Conservation (phyloP, 2,329 filamentous ascomycete species). For the Hirsutella minnesotensis region DNA sequence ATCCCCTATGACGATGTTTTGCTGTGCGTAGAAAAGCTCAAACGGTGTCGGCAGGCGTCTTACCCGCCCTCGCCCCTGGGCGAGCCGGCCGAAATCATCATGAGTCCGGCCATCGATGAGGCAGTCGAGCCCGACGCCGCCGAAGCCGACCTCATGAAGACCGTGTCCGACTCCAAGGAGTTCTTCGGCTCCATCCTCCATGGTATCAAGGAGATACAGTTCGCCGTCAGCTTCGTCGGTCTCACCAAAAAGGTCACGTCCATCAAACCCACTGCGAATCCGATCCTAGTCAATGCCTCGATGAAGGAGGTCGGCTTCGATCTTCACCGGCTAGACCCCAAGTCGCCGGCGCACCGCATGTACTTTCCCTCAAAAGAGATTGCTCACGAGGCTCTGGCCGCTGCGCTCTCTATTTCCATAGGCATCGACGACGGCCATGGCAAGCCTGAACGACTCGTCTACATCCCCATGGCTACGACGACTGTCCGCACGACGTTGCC, state of each 20-base stretch:
- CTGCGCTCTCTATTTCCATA: conserved; percentile 83
- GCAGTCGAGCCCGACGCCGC: conserved; percentile 41
- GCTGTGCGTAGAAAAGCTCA: conserved; percentile 46
- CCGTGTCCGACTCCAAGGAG: conserved; percentile 84
- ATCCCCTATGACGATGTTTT: conserved; percentile 81
- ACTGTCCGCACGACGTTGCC: conserved; percentile 88
- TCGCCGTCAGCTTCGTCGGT: conserved; percentile 83
- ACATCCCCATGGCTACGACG: conserved; percentile 94
- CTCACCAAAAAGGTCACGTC: conserved; percentile 69
- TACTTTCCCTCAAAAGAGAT: conserved; percentile 90
- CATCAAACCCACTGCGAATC: conserved; percentile 53
- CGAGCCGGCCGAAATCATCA: conserved; percentile 47
- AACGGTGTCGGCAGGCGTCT: conserved; percentile 27
- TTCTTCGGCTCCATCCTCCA: conserved; percentile 82
- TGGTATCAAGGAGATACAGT: conserved; percentile 92
- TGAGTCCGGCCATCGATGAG: conserved; percentile 65
- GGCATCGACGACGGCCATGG: conserved; percentile 84
- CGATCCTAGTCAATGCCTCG: conserved; percentile 72
- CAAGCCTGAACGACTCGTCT: conserved; percentile 75
- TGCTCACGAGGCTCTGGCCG: conserved; percentile 86
- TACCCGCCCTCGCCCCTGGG: conserved; percentile 18
- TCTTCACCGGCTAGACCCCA: conserved; percentile 79
- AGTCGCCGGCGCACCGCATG: conserved; percentile 93
- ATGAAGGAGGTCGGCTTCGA: conserved; percentile 97
- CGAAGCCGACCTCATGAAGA: conserved; percentile 60